A percentile compares a stretch with the other conserved stretches of the same genome.
Conservation (phyloP, 331 rosid genomes). For the Telfairia occidentalis region DNA sequence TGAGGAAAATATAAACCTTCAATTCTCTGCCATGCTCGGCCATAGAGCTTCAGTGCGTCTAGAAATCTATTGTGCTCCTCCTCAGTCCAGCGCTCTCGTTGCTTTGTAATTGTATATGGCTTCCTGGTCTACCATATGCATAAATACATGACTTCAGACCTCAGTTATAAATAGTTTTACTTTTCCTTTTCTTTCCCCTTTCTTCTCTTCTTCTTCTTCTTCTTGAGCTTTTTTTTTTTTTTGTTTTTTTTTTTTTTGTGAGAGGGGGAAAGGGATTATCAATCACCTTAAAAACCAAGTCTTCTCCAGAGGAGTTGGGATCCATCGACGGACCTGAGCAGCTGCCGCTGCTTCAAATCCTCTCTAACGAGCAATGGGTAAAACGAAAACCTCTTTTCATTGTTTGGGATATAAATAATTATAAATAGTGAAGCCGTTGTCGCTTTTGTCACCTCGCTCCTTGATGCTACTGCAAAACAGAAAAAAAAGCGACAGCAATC, state of each 20-base stretch:
- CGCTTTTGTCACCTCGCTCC: slow-evolving; percentile 28
- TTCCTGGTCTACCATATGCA: slow-evolving; percentile 60
- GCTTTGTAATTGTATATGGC: slow-evolving; percentile 94
- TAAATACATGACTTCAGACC: slow-evolving; percentile 7
- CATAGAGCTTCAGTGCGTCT: slow-evolving; percentile 88
- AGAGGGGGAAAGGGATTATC: neutral
- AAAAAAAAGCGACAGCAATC: slow-evolving; percentile 46
- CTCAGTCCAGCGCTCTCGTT: slow-evolving; percentile 98
- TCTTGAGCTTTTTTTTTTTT: neutral
- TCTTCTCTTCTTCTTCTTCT: neutral
- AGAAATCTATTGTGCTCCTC: slow-evolving; percentile 90
- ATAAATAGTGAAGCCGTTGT: slow-evolving; percentile 38
- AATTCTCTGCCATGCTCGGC: slow-evolving; percentile 99
- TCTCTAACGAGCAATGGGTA: slow-evolving; percentile 53
- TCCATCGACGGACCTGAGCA: slow-evolving; percentile 52
- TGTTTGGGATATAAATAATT: slow-evolving; percentile 28
- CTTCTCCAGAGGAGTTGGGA: slow-evolving; percentile 72
- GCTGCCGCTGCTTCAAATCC: slow-evolving; percentile 84
- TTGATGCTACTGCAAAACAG: slow-evolving; percentile 64
- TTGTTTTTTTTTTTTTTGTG: too few species aligned
- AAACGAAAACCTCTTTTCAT: slow-evolving; percentile 31
- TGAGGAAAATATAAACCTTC: slow-evolving; percentile 48
- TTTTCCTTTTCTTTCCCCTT: neutral
- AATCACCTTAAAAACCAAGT: slow-evolving; percentile 65
- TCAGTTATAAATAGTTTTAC: slow-evolving; percentile 1